These are phyloP conservation scores for Adiantum capillusveneris DNA, from an alignment of 75 land plant genomes.

Conservation along the genomic window DNA sequence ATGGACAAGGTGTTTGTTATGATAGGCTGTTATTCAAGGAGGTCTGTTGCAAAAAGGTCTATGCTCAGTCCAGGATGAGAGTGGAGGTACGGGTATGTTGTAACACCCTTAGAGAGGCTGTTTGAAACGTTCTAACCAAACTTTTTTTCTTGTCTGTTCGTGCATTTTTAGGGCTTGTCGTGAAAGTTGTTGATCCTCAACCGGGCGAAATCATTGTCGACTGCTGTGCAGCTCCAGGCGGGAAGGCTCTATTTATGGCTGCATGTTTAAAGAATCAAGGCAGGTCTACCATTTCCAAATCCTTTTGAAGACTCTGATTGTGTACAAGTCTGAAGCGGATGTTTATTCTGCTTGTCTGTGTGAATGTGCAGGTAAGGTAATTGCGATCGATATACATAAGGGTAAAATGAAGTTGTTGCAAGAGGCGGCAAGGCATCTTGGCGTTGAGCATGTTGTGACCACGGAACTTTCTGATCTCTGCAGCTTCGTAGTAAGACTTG, in stretches of 20 bases:
- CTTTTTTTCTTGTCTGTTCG: background rate
- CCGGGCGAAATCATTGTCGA: constrained; percentile 71
- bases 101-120: background rate
- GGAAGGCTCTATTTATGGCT: constrained; percentile 77
- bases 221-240: constrained; percentile 94
- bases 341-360: too few species aligned
- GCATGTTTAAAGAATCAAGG: constrained; percentile 65
- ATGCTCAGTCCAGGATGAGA: constrained; percentile 92
- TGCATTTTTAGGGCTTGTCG: constrained; percentile 50
- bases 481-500: constrained; percentile 38
- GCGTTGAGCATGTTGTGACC: constrained; percentile 44
- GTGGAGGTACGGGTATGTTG: constrained; percentile 50
- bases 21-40: constrained; percentile 63
- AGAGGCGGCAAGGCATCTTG: constrained; percentile 58
- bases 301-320: too few species aligned
- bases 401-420: constrained; percentile 68
- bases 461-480: constrained; percentile 67
- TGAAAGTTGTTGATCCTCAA: constrained; percentile 63
- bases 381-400: constrained; percentile 75
- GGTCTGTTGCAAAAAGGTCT: constrained; percentile 68
- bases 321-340: too few species aligned
- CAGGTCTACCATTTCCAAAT: constrained; percentile 18
- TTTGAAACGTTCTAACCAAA: background rate
- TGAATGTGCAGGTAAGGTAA: constrained; percentile 55
- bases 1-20: background rate